These are phyloP conservation scores for Catunica adiposa DNA, from an alignment of 2,329 filamentous ascomycete genomes.

Conservation along the genomic window DNA sequence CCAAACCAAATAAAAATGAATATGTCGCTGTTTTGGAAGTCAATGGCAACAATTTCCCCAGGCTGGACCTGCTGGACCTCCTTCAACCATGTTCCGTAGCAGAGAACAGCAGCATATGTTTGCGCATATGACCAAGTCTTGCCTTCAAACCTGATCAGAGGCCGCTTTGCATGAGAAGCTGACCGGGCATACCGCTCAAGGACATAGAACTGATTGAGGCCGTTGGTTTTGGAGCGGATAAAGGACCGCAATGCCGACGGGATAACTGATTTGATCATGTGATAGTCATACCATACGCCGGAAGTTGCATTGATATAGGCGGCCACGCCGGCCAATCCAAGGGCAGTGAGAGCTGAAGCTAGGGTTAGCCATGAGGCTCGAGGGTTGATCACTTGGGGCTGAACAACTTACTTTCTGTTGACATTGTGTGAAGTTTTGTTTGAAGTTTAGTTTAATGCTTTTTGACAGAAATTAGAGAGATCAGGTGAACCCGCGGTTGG, in stretches of 20 bases:
- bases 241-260: slow-evolving; percentile 18
- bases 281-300: slow-evolving; percentile 48
- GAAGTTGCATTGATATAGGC: slow-evolving; percentile 61
- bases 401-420: background rate
- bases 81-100: slow-evolving; percentile 62
- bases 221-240: slow-evolving; percentile 27
- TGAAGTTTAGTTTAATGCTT: background rate
- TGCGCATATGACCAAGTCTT: slow-evolving; percentile 57
- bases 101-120: slow-evolving; percentile 51
- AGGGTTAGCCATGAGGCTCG: background rate
- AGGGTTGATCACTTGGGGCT: background rate
- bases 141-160: slow-evolving; percentile 53
- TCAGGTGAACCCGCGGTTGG: too few species aligned
- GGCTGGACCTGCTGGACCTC: slow-evolving; percentile 44
- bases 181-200: slow-evolving; percentile 50
- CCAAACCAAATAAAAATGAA: slow-evolving; percentile 63
- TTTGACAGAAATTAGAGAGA: too few species aligned
- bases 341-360: slow-evolving; percentile 21
- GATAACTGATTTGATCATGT: slow-evolving; percentile 38
- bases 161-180: slow-evolving; percentile 32
- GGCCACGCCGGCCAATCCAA: slow-evolving; percentile 46
- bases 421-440: background rate
- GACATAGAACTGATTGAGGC: slow-evolving; percentile 56
- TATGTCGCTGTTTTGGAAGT: slow-evolving; percentile 66
- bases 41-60: slow-evolving; percentile 62